Evolutionary conservation across 2,329 filamentous ascomycete genomes (phyloP).

Genomic region (Xylogone sp.): DNA sequence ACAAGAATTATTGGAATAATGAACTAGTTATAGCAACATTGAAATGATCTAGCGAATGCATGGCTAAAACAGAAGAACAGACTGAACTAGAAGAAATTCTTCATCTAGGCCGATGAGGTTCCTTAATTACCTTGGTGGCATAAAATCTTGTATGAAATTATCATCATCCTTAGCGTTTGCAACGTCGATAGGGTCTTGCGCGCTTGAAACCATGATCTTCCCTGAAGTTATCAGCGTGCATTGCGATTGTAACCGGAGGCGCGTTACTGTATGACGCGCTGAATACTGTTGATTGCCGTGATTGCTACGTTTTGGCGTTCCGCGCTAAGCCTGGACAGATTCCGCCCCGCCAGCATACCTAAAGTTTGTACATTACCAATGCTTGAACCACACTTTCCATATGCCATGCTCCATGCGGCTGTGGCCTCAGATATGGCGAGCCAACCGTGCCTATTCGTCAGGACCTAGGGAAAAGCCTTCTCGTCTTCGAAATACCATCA

Average conservation of each 20-base stretch:
- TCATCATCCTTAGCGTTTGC: conserved; percentile 45
- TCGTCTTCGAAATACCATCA: conserved; percentile 42
- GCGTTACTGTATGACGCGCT: conserved; percentile 18
- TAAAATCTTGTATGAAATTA: conserved; percentile 44
- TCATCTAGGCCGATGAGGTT: not conserved
- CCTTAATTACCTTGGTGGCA: conserved; percentile 40
- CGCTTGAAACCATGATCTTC: not conserved
- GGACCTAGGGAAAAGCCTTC: conserved; percentile 15
- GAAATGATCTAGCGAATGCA: no score
- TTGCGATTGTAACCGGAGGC: not conserved
- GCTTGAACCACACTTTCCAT: conserved; percentile 1
- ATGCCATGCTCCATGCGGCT: conserved; percentile 16
- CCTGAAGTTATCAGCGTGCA: not conserved
- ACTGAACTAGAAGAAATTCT: no score
- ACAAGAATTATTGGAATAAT: not conserved
- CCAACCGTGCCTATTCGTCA: conserved; percentile 10
- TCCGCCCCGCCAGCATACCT: not conserved
- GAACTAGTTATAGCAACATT: no score
- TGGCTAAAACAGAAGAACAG: not conserved
- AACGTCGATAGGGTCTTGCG: conserved; percentile 35
- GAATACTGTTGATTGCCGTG: conserved; percentile 17
- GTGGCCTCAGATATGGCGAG: conserved; percentile 7
- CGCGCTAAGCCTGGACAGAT: not conserved
- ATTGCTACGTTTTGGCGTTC: no score
- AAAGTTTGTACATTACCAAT: not conserved